Evolutionary conservation across 2,329 filamentous ascomycete species (phyloP).

Genomic region (Aspergillus nomiae): DNA sequence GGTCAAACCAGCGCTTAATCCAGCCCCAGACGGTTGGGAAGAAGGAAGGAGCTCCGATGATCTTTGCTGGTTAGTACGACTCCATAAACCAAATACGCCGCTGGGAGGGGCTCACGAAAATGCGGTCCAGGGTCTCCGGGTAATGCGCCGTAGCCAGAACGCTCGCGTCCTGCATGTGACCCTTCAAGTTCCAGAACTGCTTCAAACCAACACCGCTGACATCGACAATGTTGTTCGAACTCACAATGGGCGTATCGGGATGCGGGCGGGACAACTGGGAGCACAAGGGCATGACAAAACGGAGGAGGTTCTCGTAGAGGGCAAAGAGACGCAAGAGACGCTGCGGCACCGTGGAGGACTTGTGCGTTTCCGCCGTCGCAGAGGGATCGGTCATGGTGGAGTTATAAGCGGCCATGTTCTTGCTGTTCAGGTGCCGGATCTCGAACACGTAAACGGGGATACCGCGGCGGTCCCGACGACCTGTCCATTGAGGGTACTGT

Average conservation of each 20-base stretch:
- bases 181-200: slow-evolving; percentile 94
- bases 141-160: slow-evolving; percentile 90
- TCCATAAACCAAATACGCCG: neutral
- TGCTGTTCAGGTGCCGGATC: slow-evolving; percentile 78
- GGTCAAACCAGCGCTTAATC: slow-evolving; percentile 95
- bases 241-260: slow-evolving; percentile 81
- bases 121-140: slow-evolving; percentile 86
- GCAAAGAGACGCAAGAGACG: slow-evolving; percentile 86
- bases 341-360: slow-evolving; percentile 58
- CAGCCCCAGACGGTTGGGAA: slow-evolving; percentile 90
- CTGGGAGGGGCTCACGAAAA: slow-evolving; percentile 56
- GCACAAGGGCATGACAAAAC: slow-evolving; percentile 83
- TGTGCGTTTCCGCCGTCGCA: slow-evolving; percentile 61
- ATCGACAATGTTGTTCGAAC: slow-evolving; percentile 94
- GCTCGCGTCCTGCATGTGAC: slow-evolving; percentile 90
- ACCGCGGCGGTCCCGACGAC: slow-evolving; percentile 83
- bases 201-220: slow-evolving; percentile 83
- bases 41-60: slow-evolving; percentile 87
- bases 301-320: slow-evolving; percentile 87
- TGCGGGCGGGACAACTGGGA: slow-evolving; percentile 74
- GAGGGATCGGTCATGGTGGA: slow-evolving; percentile 45
- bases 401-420: slow-evolving; percentile 78
- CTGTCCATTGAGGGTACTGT: slow-evolving; percentile 93
- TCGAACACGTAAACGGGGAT: slow-evolving; percentile 93
- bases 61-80: slow-evolving; percentile 42